These are phyloP conservation scores for Penicillium samsonianum DNA, from an alignment of 495 filamentous ascomycete genomes.

Conservation along the genomic window DNA sequence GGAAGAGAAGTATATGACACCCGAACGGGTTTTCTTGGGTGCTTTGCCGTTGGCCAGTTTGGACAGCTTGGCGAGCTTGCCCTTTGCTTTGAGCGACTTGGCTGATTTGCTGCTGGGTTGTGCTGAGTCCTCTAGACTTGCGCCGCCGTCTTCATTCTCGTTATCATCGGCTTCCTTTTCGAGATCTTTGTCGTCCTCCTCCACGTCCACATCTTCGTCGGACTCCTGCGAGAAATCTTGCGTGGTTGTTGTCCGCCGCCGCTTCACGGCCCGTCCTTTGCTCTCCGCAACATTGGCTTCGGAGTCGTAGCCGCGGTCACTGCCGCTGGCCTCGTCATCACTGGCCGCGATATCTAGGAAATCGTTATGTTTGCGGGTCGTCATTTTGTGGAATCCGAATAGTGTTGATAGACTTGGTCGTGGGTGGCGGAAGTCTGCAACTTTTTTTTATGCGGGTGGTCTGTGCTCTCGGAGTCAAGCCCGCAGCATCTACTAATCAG, in stretches of 20 bases:
- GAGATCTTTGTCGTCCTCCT: conserved; percentile 31
- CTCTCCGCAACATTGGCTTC: conserved; percentile 61
- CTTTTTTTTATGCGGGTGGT: conserved; percentile 32
- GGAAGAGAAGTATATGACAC: conserved; percentile 86
- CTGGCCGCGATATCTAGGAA: conserved; percentile 69
- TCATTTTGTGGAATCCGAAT: conserved; percentile 46
- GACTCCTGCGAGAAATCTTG: conserved; percentile 42
- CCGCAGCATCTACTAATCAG: neutral
- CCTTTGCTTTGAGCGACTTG: conserved; percentile 29
- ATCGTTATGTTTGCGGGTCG: conserved; percentile 69
- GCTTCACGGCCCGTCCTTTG: conserved; percentile 68
- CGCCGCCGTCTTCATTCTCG: conserved; percentile 17
- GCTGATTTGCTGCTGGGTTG: conserved; percentile 23
- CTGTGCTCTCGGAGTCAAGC: conserved; percentile 22
- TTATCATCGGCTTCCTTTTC: conserved; percentile 11
- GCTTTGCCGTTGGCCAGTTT: conserved; percentile 21
- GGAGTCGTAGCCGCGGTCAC: conserved; percentile 64
- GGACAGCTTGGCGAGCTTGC: conserved; percentile 12
- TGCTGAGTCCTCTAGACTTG: conserved; percentile 21
- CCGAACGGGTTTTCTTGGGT: conserved; percentile 53
- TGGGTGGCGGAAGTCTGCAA: conserved; percentile 17
- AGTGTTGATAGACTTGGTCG: neutral
- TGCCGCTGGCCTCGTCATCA: conserved; percentile 58
- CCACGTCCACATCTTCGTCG: conserved; percentile 41
- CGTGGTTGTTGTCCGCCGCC: conserved; percentile 54